Base-by-base conservation (phyloP, 345 rosid genomes). In the Reutealis trisperma region DNA sequence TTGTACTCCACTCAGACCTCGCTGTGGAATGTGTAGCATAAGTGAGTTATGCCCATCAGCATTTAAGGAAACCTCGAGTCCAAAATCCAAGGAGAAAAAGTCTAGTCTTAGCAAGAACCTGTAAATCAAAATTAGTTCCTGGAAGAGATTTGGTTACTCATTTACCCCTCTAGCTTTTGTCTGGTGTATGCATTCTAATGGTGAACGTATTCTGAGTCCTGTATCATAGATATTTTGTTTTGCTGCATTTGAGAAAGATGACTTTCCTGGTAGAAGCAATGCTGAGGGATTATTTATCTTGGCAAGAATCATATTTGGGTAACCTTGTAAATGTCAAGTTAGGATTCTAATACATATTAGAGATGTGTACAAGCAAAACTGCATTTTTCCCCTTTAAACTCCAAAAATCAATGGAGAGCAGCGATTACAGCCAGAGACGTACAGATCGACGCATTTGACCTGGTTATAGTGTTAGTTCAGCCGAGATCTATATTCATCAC, bases 1-100 rank as follows among this genome's bases (percentile, higher is more conserved):
- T 73, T 93, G 98, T 75, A 90, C 94, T 73, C 98, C 99, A 0
- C 82, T 91, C 8, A 83, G 93, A 78, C 98, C 99, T 74, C 89
- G 74, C 19, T 91, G 98, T 69, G 94, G 84, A 72, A 74, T 76
- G 15, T 95, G 99, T 82, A 77, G 83, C 77, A 81, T 95, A 54
- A 84, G 70, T 14, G 83, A 88, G 82, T 69, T 85, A 11, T 95
- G 98, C 74, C 99, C 99, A 49, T 91, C 99, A 77, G 98, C 99
- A 25, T 93, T 90, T 77, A 89, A 88, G 87, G 97, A 94, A 85
- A 79, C 79, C 57, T 79, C 90, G 47, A 87, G 79, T 47, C 82
- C 89, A 18, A 75, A 82, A 63, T 79, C 97, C 65, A 85, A 91
- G 85, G 37, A 52, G 49, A 90, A 88, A 75, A 87, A 79, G 75